Evolutionary conservation across 345 rosid species (phyloP).

Genomic region (Hibiscus tridactylites): DNA sequence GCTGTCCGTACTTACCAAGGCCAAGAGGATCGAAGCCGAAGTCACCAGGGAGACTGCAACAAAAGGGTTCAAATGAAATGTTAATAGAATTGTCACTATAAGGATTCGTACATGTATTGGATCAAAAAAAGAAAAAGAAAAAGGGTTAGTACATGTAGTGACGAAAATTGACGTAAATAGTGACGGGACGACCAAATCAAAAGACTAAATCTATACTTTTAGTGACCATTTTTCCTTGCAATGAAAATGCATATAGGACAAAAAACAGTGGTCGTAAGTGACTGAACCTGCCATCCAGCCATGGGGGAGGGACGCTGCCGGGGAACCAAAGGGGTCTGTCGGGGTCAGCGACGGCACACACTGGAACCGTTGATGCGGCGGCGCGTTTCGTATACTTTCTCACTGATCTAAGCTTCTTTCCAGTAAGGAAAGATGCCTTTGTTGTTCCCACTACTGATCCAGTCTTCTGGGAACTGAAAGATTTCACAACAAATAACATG

Average conservation of each 20-base stretch:
- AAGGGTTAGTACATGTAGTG: no score
- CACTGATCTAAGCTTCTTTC: slow-evolving; percentile 55
- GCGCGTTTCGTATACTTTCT: slow-evolving; percentile 25
- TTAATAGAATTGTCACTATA: background rate
- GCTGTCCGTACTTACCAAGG: slow-evolving; percentile 38
- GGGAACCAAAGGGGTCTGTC: slow-evolving; percentile 98
- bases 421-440: slow-evolving; percentile 57
- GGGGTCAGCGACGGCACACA: slow-evolving; percentile 67
- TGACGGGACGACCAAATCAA: no score
- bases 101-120: no score
- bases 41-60: slow-evolving; percentile 87
- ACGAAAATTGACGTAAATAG: no score
- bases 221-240: no score
- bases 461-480: slow-evolving; percentile 49
- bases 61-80: background rate
- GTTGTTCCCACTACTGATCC: slow-evolving; percentile 39
- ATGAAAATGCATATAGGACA: background rate
- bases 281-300: slow-evolving; percentile 83
- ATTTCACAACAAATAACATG: background rate
- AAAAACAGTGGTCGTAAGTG: background rate
- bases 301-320: slow-evolving; percentile 90
- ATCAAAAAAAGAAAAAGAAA: no score
- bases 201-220: no score
- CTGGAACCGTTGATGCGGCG: slow-evolving; percentile 29
- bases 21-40: slow-evolving; percentile 96